Evolutionary conservation across 352 stramenopile species (phyloP), one percentile per base, ranked within the genome.

Genomic region (Phytophthora agathidicida): DNA sequence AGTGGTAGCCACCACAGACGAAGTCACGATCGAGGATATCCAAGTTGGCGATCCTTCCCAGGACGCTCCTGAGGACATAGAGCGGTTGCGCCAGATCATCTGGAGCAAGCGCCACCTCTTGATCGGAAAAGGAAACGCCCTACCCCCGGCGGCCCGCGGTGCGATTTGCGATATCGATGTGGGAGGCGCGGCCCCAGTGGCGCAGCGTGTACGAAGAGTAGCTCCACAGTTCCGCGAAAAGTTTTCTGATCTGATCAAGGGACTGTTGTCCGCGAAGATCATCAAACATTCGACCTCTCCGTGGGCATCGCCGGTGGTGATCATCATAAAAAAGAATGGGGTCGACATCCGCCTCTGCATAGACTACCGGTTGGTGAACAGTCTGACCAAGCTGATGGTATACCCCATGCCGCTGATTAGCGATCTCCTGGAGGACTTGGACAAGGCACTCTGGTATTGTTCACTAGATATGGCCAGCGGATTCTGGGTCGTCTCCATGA

Each of bases 401-500:
- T 45, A 31, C 20, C 19, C 20, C 5, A 45, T 45, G 62, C 54
- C 54, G 11, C 14, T 62, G 14, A 38, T 61, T 0, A 54, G 44
- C 19, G 56, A 73, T 16, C 35, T 62, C 11, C 23, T 73, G 10
- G 48, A 65, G 23, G 42, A 56, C 13, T 13, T 61, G 11, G 50
- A 60, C 16, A 22, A 8, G 10, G n/a, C 48, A 2, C 23, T 71
- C 2, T 71, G 62, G 55, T 65, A 59, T 20, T 65, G 53, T 19
- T 62, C 28, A 9, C 13, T 65, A 3, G 60, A 70, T 20, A 70
- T 60, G 46, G 52, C 46, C 0, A 70, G 60, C 17, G 52, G 60
- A 9, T 70, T 65, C 39, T 69, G 57, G 57, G 64, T 62, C 0
- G 58, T 73, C 0, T 5, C 8, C 1, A 73, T 68, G 52, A 68